These are phyloP conservation scores for Macrotyloma uniflorum DNA, from an alignment of 306 rosid genomes.

Conservation along the genomic window DNA sequence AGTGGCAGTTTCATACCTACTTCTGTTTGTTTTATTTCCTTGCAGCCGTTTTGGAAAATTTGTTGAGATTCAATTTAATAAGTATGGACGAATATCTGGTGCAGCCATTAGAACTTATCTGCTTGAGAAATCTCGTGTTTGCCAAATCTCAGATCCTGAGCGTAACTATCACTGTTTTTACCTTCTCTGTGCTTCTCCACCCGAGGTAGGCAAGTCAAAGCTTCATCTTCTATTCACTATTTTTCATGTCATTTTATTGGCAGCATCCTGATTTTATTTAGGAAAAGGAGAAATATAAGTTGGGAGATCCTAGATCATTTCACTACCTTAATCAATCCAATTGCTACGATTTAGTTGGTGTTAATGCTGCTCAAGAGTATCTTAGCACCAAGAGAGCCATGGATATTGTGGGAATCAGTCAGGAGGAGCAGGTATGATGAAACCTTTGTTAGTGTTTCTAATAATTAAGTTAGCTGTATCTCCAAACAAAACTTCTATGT, in stretches of 20 bases:
- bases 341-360: constrained; percentile 76
- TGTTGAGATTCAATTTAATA: constrained; percentile 88
- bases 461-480: constrained; percentile 29
- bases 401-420: constrained; percentile 87
- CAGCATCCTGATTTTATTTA: constrained; percentile 43
- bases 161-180: constrained; percentile 93
- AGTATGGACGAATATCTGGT: constrained; percentile 81
- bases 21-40: constrained; percentile 44
- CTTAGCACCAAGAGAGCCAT: constrained; percentile 88
- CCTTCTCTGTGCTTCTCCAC: constrained; percentile 89
- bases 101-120: constrained; percentile 96
- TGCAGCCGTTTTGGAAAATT: constrained; percentile 96
- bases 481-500: constrained; percentile 11
- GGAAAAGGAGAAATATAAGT: constrained; percentile 84
- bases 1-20: constrained; percentile 35
- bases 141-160: constrained; percentile 93
- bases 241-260: constrained; percentile 18
- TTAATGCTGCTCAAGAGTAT: constrained; percentile 76
- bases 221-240: constrained; percentile 29
- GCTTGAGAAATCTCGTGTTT: constrained; percentile 91
- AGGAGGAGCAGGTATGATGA: constrained; percentile 70
- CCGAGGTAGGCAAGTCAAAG: constrained; percentile 58
- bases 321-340: constrained; percentile 90
- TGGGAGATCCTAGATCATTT: constrained; percentile 80
- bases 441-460: constrained; percentile 32